Evolutionary conservation across 2,329 filamentous ascomycete species (phyloP), one percentile per base, ranked within the genome.

Genomic region (Exophiala xenobiotica): DNA sequence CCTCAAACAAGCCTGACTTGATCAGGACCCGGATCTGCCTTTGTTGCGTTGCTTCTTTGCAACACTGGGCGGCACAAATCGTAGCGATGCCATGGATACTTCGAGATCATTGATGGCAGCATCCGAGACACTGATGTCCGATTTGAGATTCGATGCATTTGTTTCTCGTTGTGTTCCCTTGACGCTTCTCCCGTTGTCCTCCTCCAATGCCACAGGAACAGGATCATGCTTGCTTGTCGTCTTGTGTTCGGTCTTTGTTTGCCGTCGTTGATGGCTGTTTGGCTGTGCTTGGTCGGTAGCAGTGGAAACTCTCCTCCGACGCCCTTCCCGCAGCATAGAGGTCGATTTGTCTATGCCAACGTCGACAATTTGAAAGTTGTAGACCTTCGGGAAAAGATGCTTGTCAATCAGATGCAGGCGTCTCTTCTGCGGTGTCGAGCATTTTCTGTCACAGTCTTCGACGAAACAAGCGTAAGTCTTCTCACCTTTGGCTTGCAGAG

Each of bases 401-500:
- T 96, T 96, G 74, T 96, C 91, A 60, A 96, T 89, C 59, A 96
- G 77, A 74, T 99, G 92, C 67, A 89, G 82, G 26, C 88, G 80
- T 38, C 93, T 82, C 70, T 96, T 97, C 64, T 88, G 84, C 23
- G 87, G 84, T 3, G 88, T 90, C 49, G 81, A 83, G 71, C 91
- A 96, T 66, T 90, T 85, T 59, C 87, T 82, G 53, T 93, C 88
- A 68, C 93, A 99, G 42, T 79, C 85, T 65, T 96, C 87, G 5
- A 96, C 84, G 64, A 97, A 95, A 72, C 93, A 99, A 4, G 82
- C 84, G 70, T 87, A 96, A 27, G 87, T 96, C 64, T 90, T 91
- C 66, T 96, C 90, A 37, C 91, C 93, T 61, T 83, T 81, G 46
- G 90, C 90, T 61, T 84, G 81, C 64, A 78, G 82, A 8, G 88